These are phyloP conservation scores for Boletus rubroflammeus DNA, from an alignment of 768 basidiomycete species.

Conservation along the genomic window DNA sequence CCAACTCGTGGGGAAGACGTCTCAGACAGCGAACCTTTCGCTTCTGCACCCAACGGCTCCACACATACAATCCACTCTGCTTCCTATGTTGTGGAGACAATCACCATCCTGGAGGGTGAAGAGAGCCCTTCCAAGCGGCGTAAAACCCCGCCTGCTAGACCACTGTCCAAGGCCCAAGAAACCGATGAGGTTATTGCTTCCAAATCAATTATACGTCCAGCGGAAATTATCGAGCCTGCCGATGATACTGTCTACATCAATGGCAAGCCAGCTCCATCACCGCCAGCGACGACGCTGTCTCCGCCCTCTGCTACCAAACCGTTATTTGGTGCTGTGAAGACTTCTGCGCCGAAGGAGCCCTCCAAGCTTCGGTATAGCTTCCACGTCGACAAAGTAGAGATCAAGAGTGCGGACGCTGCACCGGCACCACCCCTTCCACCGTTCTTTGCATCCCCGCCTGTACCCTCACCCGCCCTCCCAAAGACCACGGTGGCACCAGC, in stretches of 20 bases:
- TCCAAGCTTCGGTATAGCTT: conserved; percentile 76
- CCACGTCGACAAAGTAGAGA: conserved; percentile 50
- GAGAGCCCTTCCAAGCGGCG: conserved; percentile 45
- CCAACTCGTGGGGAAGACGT: conserved; percentile 7
- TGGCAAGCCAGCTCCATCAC: conserved; percentile 10
- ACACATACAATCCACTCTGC: neutral
- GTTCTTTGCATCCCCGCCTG: conserved; percentile 30
- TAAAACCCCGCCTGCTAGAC: conserved; percentile 34
- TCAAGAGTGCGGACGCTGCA: conserved; percentile 13
- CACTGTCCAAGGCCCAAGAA: conserved; percentile 25
- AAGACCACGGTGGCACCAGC: conserved; percentile 6
- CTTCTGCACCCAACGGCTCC: conserved; percentile 16
- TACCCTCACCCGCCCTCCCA: neutral
- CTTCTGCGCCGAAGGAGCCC: conserved; percentile 66
- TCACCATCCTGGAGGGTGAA: conserved; percentile 37
- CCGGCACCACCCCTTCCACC: conserved; percentile 9
- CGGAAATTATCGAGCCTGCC: conserved; percentile 40
- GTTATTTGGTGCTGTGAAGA: conserved; percentile 35
- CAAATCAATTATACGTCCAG: conserved; percentile 25
- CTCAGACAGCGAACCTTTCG: conserved; percentile 7
- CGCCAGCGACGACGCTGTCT: conserved; percentile 9
- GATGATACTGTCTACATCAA: conserved; percentile 22
- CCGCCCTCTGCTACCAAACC: conserved; percentile 23
- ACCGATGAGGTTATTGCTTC: conserved; percentile 31
- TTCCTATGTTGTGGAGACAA: conserved; percentile 31